Evolutionary conservation across 176 grass and related monocot species (phyloP).

Genomic region (Aechmea fasciata): DNA sequence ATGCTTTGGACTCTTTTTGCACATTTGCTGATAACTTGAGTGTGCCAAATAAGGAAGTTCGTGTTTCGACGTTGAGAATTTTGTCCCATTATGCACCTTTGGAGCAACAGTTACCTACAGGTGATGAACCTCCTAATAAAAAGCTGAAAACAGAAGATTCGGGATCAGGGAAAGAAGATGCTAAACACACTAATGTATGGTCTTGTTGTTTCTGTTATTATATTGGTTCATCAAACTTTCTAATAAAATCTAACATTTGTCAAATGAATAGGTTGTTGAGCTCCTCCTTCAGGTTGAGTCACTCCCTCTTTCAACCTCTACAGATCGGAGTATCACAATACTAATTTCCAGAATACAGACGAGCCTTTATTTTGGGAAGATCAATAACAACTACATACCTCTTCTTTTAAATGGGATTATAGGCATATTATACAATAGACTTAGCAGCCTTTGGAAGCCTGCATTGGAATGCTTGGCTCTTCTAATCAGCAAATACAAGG

Average conservation of each 20-base stretch:
- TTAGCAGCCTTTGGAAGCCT: constrained; percentile 72
- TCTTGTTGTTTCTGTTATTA: constrained; percentile 9
- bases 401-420: constrained; percentile 79
- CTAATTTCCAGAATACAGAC: constrained; percentile 65
- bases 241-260: neutral
- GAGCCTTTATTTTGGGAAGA: constrained; percentile 49
- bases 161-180: constrained; percentile 27
- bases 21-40: constrained; percentile 63
- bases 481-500: constrained; percentile 64
- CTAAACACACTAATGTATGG: constrained; percentile 60
- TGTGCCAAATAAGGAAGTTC: constrained; percentile 55
- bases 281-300: constrained; percentile 59
- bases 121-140: constrained; percentile 52
- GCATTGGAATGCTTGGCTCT: constrained; percentile 52
- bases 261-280: constrained; percentile 56
- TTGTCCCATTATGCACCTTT: constrained; percentile 51
- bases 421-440: constrained; percentile 79
- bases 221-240: neutral
- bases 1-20: constrained; percentile 32
- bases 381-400: constrained; percentile 54
- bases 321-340: constrained; percentile 61
- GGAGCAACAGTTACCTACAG: constrained; percentile 29
- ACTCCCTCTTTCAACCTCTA: constrained; percentile 58
- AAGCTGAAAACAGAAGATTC: constrained; percentile 62
- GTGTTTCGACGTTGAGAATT: constrained; percentile 73